phyloP scores from a whole-genome alignment of 306 rosid genomes.

The Myrica gale region DNA sequence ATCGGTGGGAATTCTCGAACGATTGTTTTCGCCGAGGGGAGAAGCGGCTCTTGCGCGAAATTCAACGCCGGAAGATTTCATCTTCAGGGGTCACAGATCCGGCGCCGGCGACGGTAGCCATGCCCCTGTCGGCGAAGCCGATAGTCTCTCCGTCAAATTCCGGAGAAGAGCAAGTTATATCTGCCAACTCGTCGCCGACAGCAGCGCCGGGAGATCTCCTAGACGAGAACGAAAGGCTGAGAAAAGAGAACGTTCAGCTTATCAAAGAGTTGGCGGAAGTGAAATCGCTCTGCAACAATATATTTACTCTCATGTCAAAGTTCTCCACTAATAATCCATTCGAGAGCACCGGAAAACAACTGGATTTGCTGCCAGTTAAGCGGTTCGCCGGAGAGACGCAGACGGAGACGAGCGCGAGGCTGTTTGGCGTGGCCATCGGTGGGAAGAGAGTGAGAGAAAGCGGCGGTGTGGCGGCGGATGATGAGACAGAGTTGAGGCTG shows the following conservation, averaged over 20 bases:
- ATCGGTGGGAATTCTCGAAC: constrained; percentile 92
- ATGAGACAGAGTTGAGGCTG: constrained; percentile 45
- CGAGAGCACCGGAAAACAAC: constrained; percentile 38
- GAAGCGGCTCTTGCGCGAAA: constrained; percentile 67
- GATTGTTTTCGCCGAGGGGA: constrained; percentile 68
- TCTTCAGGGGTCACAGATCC: constrained; percentile 19
- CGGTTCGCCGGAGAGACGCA: constrained; percentile 23
- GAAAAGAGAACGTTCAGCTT: constrained; percentile 63
- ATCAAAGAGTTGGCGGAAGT: constrained; percentile 68
- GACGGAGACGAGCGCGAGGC: constrained; percentile 45
- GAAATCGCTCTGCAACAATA: constrained; percentile 72
- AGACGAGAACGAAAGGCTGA: constrained; percentile 80
- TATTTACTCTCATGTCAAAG: constrained; percentile 62
- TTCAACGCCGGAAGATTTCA: constrained; percentile 69
- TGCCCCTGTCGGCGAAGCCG: constrained; percentile 30
- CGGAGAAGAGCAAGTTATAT: constrained; percentile 65
- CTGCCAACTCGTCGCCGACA: constrained; percentile 59
- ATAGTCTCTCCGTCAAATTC: constrained; percentile 60
- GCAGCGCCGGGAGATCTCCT: constrained; percentile 57
- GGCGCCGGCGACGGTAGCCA: constrained; percentile 27
- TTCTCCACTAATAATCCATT: constrained; percentile 37
- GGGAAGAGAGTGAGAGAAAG: constrained; percentile 60
- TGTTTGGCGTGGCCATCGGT: constrained; percentile 67
- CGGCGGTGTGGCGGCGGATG: constrained; percentile 30
- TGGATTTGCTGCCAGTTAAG: constrained; percentile 57